Conservation (phyloP, 2,329 filamentous ascomycete species). For the Gremmenia infestans region DNA sequence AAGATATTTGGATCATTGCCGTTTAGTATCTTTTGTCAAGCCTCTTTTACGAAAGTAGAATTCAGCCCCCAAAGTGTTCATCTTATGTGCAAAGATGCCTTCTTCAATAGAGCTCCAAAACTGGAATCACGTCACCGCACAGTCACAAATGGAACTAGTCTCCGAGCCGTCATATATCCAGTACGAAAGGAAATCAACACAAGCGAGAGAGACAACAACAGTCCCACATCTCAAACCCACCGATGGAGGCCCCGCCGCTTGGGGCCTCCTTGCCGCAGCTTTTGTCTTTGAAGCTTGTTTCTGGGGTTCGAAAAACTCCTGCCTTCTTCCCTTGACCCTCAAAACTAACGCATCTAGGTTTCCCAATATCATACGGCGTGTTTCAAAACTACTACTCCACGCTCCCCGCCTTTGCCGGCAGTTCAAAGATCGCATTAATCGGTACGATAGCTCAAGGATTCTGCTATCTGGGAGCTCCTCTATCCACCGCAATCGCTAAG, state of each 20-base stretch:
- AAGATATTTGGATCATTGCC: no score
- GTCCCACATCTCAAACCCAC: conserved; percentile 5
- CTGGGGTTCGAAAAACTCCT: conserved; percentile 7
- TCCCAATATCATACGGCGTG: conserved; percentile 63
- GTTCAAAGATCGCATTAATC: conserved; percentile 52
- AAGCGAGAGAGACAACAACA: neutral
- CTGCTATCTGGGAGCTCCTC: conserved; percentile 33
- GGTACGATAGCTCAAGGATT: conserved; percentile 45
- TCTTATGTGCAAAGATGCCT: no score
- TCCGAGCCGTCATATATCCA: no score
- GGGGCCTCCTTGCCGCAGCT: conserved; percentile 11
- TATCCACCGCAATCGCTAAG: conserved; percentile 32
- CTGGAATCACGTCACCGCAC: no score
- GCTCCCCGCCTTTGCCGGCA: conserved; percentile 49
- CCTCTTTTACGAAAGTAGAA: no score
- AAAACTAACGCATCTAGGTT: conserved; percentile 47
- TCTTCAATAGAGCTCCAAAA: no score
- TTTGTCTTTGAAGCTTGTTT: conserved; percentile 17
- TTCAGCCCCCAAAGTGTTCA: no score
- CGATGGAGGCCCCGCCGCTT: conserved; percentile 13
- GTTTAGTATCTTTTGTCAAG: no score
- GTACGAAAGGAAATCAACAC: no score
- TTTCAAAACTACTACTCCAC: conserved; percentile 66
- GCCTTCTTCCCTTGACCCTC: neutral
- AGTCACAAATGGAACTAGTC: no score